Evolutionary conservation across 495 filamentous ascomycete genomes (phyloP), one percentile per base, ranked within the genome.

Genomic region (Aspergillus saccharolyticus): DNA sequence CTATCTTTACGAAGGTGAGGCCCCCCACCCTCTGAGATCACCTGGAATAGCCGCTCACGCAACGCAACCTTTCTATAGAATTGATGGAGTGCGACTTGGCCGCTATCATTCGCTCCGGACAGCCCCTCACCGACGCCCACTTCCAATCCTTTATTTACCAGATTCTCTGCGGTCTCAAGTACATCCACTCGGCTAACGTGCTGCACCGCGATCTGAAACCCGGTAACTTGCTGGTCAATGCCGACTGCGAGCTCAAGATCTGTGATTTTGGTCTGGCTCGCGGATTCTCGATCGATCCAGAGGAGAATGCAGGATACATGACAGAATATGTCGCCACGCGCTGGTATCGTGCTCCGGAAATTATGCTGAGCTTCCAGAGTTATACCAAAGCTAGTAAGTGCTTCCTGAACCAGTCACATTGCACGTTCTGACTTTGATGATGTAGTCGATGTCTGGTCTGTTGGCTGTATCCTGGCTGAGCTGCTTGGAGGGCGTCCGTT

Each of bases 321-420:
- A 98, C 94, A 5, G 94, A 98, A 80, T 98, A 98, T 64, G 95
- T 98, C 44, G 94, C 94, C 48, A 97, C 94, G 47, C 83, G 94
- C 73, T 98, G 94, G 94, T 98, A 97, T 71, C 89, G 94, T 74
- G 94, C 94, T 30, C 94, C 94, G 3, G 94, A 98, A 71, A 98
- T 98, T 67, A 98, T 97, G 94, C 79, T 98, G 70, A 97, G 91
- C 74, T 97, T 98, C 85, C 93, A 97, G 76, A 96, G 93, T 75
- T 98, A 98, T 71, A 98, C 95, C 62, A 97, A 98, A 88, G 94
- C 94, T 56, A 97, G 90, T 96, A 81, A 48, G 90, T 90, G 9
- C n/a, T 15, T 44, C 25, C 33, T 51, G 42, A 42, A 17, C 5
- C 39, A 56, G 18, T 24, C 47, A 42, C 48, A 55, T 61, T 47